These are phyloP conservation scores for Blastobotrys robertii DNA, from an alignment of 805 yeast genomes.

Conservation along the genomic window DNA sequence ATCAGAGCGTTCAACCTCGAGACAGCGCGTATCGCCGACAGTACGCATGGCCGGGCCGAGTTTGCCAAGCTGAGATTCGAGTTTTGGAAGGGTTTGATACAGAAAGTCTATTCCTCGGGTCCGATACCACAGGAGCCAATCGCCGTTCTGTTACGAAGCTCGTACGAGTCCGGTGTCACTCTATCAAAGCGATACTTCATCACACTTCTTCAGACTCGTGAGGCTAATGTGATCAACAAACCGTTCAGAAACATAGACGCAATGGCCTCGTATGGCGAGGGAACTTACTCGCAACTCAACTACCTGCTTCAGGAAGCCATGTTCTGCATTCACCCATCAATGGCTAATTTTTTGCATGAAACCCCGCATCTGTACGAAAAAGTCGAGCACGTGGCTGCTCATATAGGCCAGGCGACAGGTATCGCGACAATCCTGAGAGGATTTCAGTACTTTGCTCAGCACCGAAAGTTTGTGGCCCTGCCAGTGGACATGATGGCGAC, in stretches of 20 bases:
- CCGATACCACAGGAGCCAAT: slow-evolving; percentile 50
- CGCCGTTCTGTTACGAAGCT: slow-evolving; percentile 46
- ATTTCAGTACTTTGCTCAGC: slow-evolving; percentile 43
- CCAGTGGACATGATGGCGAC: slow-evolving; percentile 54
- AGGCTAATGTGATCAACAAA: slow-evolving; percentile 37
- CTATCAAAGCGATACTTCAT: slow-evolving; percentile 47
- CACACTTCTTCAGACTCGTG: slow-evolving; percentile 51
- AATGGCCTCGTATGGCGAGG: slow-evolving; percentile 72
- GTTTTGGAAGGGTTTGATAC: slow-evolving; percentile 62
- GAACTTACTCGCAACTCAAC: slow-evolving; percentile 62
- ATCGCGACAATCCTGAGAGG: slow-evolving; percentile 57
- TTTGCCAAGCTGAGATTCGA: slow-evolving; percentile 44
- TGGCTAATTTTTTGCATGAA: slow-evolving; percentile 38
- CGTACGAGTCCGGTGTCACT: slow-evolving; percentile 35
- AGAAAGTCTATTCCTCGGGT: slow-evolving; percentile 30
- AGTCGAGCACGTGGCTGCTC: slow-evolving; percentile 59
- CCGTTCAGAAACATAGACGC: slow-evolving; percentile 42
- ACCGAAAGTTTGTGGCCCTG: slow-evolving; percentile 42
- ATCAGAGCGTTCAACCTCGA: slow-evolving; percentile 59
- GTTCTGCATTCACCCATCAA: slow-evolving; percentile 47
- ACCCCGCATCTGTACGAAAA: slow-evolving; percentile 35
- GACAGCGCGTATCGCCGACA: slow-evolving; percentile 41
- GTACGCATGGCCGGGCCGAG: slow-evolving; percentile 24
- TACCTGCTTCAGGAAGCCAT: slow-evolving; percentile 54
- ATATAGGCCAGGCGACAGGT: slow-evolving; percentile 74